Evolutionary conservation across 177 flowering plant genomes (phyloP), one percentile per base, ranked within the genome.

Genomic region (Vitis hybrid): DNA sequence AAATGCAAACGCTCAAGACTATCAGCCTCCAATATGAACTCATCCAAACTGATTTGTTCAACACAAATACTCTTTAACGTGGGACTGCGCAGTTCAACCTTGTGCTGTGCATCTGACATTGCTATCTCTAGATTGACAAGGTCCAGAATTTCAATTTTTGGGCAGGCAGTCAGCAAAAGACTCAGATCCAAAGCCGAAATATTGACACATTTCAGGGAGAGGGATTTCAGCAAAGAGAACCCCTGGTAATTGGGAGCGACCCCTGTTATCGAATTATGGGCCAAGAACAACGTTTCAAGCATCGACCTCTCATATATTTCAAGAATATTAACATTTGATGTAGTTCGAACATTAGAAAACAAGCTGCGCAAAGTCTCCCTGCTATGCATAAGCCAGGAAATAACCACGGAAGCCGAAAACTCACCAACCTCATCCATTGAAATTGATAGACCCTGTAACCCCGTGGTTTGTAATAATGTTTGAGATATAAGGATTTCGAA

Each of bases 131-230:
- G 93, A 75, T 74, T 87, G 60, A 94, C 70, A 63, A 94, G 88
- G 8, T 77, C 78, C 76, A 94, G 77, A 0, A 60, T 17, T 80
- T 92, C 94, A 61, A 94, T 76, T 66, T 81, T 89, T 20, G 94
- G 97, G 79, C 97, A 94, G 17, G 92, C 91, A 58, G 86, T 78
- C 20, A 94, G 87, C 59, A 92, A 78, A 69, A 91, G 91, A 73
- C 84, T 90, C 73, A 94, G 79, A 80, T 94, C 95, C 80, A 90
- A 76, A 48, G 95, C 95, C 6, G 97, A 92, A 24, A 94, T 83
- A 82, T 91, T 88, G 70, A 94, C 90, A 74, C 75, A 71, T 75
- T 85, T 84, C 75, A 94, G 71, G 21, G 92, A 88, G 53, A 92
- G 90, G 9, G 84, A 85, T 59, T 77, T 86, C 81, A 94, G 71